Conservation (phyloP, 768 basidiomycete genomes). For the Lactifluus echinatus region DNA sequence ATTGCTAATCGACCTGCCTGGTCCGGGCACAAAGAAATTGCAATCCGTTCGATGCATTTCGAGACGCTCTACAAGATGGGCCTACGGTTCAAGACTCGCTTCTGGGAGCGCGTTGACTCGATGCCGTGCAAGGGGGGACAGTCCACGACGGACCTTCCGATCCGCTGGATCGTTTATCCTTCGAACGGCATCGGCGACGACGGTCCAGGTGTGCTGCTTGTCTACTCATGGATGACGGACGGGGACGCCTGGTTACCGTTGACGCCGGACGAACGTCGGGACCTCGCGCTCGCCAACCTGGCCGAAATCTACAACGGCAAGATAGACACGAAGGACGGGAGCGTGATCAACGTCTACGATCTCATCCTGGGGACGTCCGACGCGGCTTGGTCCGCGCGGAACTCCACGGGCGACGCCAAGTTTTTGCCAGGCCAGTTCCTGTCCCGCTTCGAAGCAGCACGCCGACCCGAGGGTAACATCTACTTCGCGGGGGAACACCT, state of each 20-base stretch:
- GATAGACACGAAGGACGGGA: constrained; percentile 12
- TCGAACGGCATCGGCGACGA: constrained; percentile 17
- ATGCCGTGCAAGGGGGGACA: constrained; percentile 14
- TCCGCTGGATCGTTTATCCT: constrained; percentile 19
- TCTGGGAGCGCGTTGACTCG: constrained; percentile 17
- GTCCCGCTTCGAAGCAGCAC: constrained; percentile 21
- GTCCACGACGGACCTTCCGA: constrained; percentile 19
- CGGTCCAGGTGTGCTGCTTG: constrained; percentile 24
- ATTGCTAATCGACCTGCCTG: constrained; percentile 22
- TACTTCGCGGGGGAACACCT: constrained; percentile 26
- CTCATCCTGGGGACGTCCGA: constrained; percentile 22
- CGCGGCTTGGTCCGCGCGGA: constrained; percentile 22
- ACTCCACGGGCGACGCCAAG: constrained; percentile 27
- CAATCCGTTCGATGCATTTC: constrained; percentile 23
- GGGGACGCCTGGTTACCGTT: constrained; percentile 21
- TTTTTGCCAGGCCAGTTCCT: constrained; percentile 26
- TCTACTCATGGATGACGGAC: constrained; percentile 25
- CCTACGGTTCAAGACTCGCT: constrained; percentile 21
- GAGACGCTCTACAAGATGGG: constrained; percentile 24
- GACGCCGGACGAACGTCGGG: constrained; percentile 17
- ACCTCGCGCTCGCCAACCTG: constrained; percentile 21
- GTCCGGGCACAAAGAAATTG: constrained; percentile 19
- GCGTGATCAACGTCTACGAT: constrained; percentile 18
- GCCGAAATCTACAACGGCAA: constrained; percentile 20
- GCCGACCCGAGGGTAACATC: constrained; percentile 21